Evolutionary conservation across 78 protist species (phyloP), one percentile per base, ranked within the genome.

Genomic region (Chrysochromulina parva): DNA sequence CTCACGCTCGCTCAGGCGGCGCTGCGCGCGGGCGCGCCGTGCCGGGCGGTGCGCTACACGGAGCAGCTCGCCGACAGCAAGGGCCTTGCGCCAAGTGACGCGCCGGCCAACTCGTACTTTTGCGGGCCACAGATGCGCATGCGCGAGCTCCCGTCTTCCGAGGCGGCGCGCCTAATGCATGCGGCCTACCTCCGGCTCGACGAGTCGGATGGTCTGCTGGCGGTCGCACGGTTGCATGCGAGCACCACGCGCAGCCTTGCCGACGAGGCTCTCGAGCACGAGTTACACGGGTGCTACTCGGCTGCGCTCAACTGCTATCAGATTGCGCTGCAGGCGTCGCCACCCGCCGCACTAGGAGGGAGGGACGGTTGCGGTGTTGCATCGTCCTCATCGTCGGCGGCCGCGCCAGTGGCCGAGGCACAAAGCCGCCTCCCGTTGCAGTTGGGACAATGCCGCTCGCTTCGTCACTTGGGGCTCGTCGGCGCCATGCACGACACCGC

Each of bases 201-300:
- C 10, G 94, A 89, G 28, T 53, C 65, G 59, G 94, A 93, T 52
- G 85, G 85, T 14, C 67, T 90, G 48, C 58, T n/a, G 4, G 94
- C 88, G 5, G 53, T 93, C 38, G 26, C 81, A 26, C 50, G 92
- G 22, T 0, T 57, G 84, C 88, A 92, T 50, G 57, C 0, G 71
- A 20, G 10, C 54, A 20, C 90, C 17, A 0, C 54, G 2, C 13
- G 88, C 48, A 67, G 22, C 62, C 62, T 58, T 11, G 62, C 62
- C 62, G 62, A 6, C 16, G 69, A 52, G 53, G 50, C 78, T 7
- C 53, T 89, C 24, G 89, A 90, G 19, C 88, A 73, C 73, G 69
- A 89, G 71, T 53, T 11, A 74, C 1, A 19, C 47, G 92, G 92
- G 60, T 53, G 57, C 16, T 93, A 87, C 92, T 1, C 2, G 19